Percentiles rank a stretch among this genome's conserved stretches.
Evolutionary conservation across 371 early-diverging fungal genomes (phyloP).

Genomic region (Rhizomucor miehei): DNA sequence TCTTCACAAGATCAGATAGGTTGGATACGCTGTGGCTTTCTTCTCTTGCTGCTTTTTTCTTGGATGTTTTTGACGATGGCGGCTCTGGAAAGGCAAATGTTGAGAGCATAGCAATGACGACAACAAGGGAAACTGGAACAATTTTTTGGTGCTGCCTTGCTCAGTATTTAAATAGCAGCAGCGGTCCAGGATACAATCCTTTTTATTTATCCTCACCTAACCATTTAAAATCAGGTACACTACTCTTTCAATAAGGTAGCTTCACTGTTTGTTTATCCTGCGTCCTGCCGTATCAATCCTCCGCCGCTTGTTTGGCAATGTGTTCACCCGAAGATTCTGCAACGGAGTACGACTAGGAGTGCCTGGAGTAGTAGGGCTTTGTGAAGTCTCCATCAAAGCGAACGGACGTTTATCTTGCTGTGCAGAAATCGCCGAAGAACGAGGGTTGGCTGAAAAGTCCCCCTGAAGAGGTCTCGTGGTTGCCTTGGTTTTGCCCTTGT

Average conservation of each 20-base stretch:
- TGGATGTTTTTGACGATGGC: neutral
- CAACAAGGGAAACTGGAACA: neutral
- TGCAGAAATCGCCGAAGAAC: no score
- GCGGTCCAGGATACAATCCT: slow-evolving; percentile 6
- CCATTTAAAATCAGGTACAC: no score
- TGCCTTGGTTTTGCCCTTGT: no score
- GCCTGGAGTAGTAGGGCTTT: no score
- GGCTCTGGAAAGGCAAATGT: slow-evolving; percentile 14
- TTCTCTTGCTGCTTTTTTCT: slow-evolving; percentile 1
- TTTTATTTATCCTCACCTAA: neutral
- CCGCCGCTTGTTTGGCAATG: no score
- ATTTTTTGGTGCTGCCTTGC: neutral
- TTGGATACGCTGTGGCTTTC: neutral
- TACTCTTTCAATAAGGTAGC: neutral
- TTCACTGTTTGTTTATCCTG: neutral
- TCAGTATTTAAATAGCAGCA: neutral
- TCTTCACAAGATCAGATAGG: slow-evolving; percentile 14
- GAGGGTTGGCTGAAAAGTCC: no score
- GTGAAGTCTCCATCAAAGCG: no score
- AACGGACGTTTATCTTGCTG: no score
- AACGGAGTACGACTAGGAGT: no score
- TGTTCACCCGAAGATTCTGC: no score
- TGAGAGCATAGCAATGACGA: slow-evolving; percentile 8
- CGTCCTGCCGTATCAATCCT: no score
- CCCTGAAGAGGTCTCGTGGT: no score